These are phyloP conservation scores for Mortierella claussenii DNA, from an alignment of 192 early-diverging fungal genomes.

Conservation along the genomic window DNA sequence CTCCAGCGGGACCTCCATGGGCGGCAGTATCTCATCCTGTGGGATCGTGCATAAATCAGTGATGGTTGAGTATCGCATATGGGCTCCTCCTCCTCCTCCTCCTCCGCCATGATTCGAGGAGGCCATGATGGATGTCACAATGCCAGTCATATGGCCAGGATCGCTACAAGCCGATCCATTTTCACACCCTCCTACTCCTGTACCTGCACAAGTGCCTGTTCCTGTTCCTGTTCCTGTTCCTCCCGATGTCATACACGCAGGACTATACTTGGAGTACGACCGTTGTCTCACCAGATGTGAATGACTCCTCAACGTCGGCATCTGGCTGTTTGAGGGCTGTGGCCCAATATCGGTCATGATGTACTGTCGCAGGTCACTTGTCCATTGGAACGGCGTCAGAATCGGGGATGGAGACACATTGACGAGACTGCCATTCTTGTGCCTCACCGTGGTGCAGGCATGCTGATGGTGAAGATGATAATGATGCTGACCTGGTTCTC, in stretches of 20 bases:
- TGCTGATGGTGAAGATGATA: neutral
- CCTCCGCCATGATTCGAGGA: no score
- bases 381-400: slow-evolving; percentile 44
- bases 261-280: slow-evolving; percentile 23
- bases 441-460: neutral
- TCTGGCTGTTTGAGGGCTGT: slow-evolving; percentile 40
- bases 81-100: no score
- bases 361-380: slow-evolving; percentile 36
- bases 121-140: no score
- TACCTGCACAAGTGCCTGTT: neutral
- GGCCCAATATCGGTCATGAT: slow-evolving; percentile 53
- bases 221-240: no score
- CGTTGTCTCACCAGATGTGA: slow-evolving; percentile 18
- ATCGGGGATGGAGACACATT: slow-evolving; percentile 2
- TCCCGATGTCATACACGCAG: neutral
- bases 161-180: no score
- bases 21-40: slow-evolving; percentile 29
- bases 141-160: no score
- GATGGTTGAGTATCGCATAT: slow-evolving; percentile 8
- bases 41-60: slow-evolving; percentile 40
- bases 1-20: slow-evolving; percentile 22
- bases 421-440: no score
- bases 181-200: no score
- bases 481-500: neutral
- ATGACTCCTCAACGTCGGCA: slow-evolving; percentile 21